Evolutionary conservation across 495 filamentous ascomycete species (phyloP).

Genomic region (Alectoria sarmentosa): DNA sequence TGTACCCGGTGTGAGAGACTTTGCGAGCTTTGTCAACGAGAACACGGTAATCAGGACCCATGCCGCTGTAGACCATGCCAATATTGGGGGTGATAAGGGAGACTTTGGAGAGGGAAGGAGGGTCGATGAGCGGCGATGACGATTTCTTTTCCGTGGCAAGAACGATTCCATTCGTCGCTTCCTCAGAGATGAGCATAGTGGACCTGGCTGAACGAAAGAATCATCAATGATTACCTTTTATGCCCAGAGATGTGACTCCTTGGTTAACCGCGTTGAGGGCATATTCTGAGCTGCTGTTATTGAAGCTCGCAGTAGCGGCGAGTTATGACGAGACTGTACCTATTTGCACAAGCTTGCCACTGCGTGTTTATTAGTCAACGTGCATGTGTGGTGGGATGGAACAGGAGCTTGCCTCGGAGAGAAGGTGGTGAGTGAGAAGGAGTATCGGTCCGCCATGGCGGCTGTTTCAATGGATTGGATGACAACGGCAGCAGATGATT

Average conservation of each 20-base stretch:
- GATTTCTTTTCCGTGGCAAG: conserved; percentile 99
- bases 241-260: conserved; percentile 94
- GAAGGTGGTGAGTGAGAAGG: conserved; percentile 99
- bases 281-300: conserved; percentile 63
- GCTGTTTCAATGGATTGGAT: background rate
- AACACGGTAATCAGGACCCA: conserved; percentile 97
- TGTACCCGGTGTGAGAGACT: conserved; percentile 98
- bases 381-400: background rate
- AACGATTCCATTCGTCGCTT: conserved; percentile 97
- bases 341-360: conserved; percentile 83
- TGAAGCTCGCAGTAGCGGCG: conserved; percentile 1
- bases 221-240: conserved; percentile 66
- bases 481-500: background rate
- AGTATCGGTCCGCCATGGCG: conserved; percentile 96
- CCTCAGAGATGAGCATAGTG: background rate
- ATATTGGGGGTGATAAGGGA: conserved; percentile 97
- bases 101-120: conserved; percentile 92
- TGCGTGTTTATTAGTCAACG: conserved; percentile 32
- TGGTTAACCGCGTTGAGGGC: conserved; percentile 98
- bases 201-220: conserved; percentile 1
- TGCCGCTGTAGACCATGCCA: conserved; percentile 99
- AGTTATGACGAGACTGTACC: conserved; percentile 37
- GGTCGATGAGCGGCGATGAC: conserved; percentile 89
- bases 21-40: conserved; percentile 97
- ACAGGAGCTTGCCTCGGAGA: conserved; percentile 68